Evolutionary conservation across 2,329 filamentous ascomycete species (phyloP).

Genomic region (Sclerotinia subarctica): DNA sequence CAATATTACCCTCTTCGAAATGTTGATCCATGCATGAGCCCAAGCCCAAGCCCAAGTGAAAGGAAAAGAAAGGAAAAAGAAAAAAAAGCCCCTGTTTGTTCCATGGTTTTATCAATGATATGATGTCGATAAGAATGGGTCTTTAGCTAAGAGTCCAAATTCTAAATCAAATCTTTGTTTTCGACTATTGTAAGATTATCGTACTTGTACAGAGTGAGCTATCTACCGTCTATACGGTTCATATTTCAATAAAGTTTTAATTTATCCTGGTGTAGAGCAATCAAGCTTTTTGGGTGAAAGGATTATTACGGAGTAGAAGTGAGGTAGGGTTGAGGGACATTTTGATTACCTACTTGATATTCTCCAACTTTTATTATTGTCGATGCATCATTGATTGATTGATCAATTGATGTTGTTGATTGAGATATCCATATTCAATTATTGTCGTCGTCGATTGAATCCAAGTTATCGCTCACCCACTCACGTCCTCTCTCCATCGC

Average conservation of each 20-base stretch:
- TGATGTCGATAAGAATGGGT: constrained; percentile 6
- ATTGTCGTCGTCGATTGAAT: neutral
- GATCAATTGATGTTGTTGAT: neutral
- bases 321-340: neutral
- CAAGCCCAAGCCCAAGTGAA: neutral
- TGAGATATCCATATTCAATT: neutral
- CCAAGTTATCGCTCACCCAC: neutral
- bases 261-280: neutral
- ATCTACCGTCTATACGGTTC: neutral
- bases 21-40: neutral
- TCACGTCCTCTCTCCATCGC: neutral
- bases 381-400: neutral
- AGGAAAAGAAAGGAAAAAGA: too few species aligned
- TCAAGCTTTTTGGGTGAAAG: constrained; percentile 4
- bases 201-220: too few species aligned
- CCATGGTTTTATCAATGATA: constrained; percentile 5
- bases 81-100: neutral
- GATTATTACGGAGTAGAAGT: neutral
- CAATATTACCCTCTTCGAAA: neutral
- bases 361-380: neutral
- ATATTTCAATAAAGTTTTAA: neutral
- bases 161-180: neutral
- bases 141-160: neutral
- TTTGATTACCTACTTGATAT: neutral
- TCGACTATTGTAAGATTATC: neutral